Conservation (phyloP, 2,329 filamentous ascomycete species). For the Hortaea werneckii region DNA sequence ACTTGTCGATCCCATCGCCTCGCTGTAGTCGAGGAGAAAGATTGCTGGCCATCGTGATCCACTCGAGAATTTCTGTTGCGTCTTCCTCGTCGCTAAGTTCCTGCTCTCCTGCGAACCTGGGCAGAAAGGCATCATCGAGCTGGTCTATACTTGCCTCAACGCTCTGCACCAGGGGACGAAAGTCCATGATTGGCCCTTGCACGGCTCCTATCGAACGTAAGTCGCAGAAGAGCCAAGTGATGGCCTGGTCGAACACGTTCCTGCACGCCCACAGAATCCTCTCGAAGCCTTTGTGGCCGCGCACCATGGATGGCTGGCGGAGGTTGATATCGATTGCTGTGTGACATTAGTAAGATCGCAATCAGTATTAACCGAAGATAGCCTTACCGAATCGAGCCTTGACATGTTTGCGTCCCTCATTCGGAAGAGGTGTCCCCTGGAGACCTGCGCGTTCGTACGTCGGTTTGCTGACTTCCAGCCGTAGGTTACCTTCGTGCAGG, state of each 20-base stretch:
- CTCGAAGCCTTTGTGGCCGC: slow-evolving; percentile 75
- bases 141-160: slow-evolving; percentile 17
- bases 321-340: slow-evolving; percentile 70
- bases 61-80: slow-evolving; percentile 59
- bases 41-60: slow-evolving; percentile 58
- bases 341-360: not conserved
- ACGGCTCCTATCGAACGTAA: slow-evolving; percentile 21
- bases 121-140: slow-evolving; percentile 21
- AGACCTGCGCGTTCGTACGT: slow-evolving; percentile 76
- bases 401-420: slow-evolving; percentile 50
- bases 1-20: slow-evolving; percentile 54
- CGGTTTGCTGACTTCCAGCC: slow-evolving; percentile 68
- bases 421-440: slow-evolving; percentile 55
- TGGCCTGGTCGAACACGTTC: slow-evolving; percentile 58
- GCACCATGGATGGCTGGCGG: slow-evolving; percentile 62
- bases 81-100: slow-evolving; percentile 50
- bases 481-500: slow-evolving; percentile 61
- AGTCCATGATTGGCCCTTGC: slow-evolving; percentile 13
- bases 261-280: slow-evolving; percentile 67
- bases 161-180: slow-evolving; percentile 22
- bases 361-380: not conserved
- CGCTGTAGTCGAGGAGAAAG: slow-evolving; percentile 53
- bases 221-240: slow-evolving; percentile 73
- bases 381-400: slow-evolving; percentile 63
- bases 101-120: slow-evolving; percentile 16